Conservation (phyloP, 148 eudicot species). For the Simmondsia chinensis region DNA sequence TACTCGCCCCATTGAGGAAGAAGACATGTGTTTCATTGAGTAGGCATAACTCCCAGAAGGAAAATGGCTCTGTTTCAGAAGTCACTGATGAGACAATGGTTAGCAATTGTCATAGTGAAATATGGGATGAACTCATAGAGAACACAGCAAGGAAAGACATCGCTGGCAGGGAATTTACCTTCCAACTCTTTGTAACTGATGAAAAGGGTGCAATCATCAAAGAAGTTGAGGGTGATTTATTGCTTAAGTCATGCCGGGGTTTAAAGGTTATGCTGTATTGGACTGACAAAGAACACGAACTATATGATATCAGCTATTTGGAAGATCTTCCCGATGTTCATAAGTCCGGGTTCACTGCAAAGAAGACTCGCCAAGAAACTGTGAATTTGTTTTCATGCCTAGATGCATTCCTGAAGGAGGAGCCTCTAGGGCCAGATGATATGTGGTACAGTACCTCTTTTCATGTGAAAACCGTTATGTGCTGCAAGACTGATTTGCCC, state of each 20-base stretch:
- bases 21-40: slow-evolving; percentile 24
- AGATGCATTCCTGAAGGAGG: slow-evolving; percentile 93
- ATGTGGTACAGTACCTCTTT: slow-evolving; percentile 70
- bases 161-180: slow-evolving; percentile 26
- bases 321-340: slow-evolving; percentile 84
- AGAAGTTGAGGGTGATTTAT: slow-evolving; percentile 47
- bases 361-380: slow-evolving; percentile 91
- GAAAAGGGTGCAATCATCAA: slow-evolving; percentile 37
- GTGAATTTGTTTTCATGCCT: slow-evolving; percentile 85
- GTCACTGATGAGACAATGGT: slow-evolving; percentile 17
- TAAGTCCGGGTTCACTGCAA: slow-evolving; percentile 57
- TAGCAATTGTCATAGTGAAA: slow-evolving; percentile 5
- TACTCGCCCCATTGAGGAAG: slow-evolving; percentile 61
- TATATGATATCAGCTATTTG: slow-evolving; percentile 62
- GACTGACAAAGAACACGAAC: slow-evolving; percentile 46
- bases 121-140: slow-evolving; percentile 18
- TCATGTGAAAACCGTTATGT: too few species aligned
- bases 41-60: slow-evolving; percentile 14
- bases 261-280: slow-evolving; percentile 47
- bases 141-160: slow-evolving; percentile 18
- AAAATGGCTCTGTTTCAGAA: slow-evolving; percentile 30
- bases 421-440: slow-evolving; percentile 97
- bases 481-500: neutral
- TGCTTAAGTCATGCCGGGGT: slow-evolving; percentile 20
- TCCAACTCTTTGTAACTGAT: slow-evolving; percentile 45